These are phyloP conservation scores for Dalbergia oliveri DNA, from an alignment of 306 rosid genomes.

Conservation along the genomic window DNA sequence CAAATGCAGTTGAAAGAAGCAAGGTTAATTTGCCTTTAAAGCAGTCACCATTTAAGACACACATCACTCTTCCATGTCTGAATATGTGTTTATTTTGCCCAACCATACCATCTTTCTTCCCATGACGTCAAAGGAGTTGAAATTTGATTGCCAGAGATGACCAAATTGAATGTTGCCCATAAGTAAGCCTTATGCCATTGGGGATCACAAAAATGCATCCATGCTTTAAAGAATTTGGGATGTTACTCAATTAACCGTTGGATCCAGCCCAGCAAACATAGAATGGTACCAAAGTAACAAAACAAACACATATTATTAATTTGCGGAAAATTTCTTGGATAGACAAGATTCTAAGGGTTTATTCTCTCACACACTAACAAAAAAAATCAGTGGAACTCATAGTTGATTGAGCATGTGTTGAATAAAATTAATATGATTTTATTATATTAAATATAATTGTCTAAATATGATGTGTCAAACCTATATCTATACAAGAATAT, in stretches of 20 bases:
- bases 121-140: constrained; percentile 53
- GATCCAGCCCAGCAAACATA: constrained; percentile 37
- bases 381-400: too few relatives aligned
- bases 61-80: constrained; percentile 35
- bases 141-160: constrained; percentile 37
- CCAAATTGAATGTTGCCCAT: constrained; percentile 38
- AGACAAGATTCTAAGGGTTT: too few relatives aligned
- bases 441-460: too few relatives aligned
- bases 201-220: constrained; percentile 14
- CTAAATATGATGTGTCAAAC: too few relatives aligned
- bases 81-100: not conserved
- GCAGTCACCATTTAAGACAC: constrained; percentile 43
- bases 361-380: too few relatives aligned
- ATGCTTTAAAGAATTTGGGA: constrained; percentile 11
- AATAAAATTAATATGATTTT: too few relatives aligned
- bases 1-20: constrained; percentile 27
- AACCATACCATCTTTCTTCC: constrained; percentile 32
- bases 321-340: too few relatives aligned
- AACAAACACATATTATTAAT: too few relatives aligned
- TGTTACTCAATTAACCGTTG: constrained; percentile 41
- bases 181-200: constrained; percentile 14
- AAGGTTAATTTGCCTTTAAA: constrained; percentile 25
- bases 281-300: constrained; percentile 6
- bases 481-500: too few relatives aligned
- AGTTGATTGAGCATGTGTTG: too few relatives aligned